Conservation (phyloP, 768 basidiomycete species). For the Butyriboletus loyo region DNA sequence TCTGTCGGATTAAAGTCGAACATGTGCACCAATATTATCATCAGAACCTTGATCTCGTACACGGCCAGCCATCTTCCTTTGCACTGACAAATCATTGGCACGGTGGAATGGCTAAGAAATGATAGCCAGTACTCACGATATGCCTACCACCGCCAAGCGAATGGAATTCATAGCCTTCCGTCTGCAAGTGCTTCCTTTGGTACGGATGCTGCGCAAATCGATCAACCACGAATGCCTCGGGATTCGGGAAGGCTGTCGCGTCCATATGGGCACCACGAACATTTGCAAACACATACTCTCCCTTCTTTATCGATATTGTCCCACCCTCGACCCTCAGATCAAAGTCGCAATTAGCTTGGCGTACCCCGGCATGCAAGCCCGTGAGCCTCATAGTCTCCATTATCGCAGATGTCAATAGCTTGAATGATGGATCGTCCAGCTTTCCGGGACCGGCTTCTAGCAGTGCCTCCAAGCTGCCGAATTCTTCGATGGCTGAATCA, state of each 20-base stretch:
- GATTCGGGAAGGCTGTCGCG: conserved; percentile 6
- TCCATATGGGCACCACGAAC: conserved; percentile 20
- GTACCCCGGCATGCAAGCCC: conserved; percentile 13
- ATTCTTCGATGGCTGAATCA: conserved; percentile 28
- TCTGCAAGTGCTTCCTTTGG: conserved; percentile 12
- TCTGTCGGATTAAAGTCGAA: conserved; percentile 11
- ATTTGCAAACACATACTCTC: conserved; percentile 19
- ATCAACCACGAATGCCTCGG: conserved; percentile 15
- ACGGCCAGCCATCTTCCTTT: conserved; percentile 25
- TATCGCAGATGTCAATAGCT: conserved; percentile 23
- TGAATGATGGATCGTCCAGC: conserved; percentile 18
- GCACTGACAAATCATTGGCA: conserved; percentile 9
- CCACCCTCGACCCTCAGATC: conserved; percentile 8
- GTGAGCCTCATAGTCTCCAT: conserved; percentile 29
- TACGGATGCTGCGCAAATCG: conserved; percentile 19
- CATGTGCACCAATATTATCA: conserved; percentile 14
- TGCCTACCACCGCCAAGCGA: conserved; percentile 19
- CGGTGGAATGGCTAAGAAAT: background rate
- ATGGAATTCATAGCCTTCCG: conserved; percentile 8
- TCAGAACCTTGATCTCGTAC: conserved; percentile 20
- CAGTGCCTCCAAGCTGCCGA: conserved; percentile 10
- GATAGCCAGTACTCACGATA: conserved; percentile 6
- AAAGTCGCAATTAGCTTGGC: conserved; percentile 17
- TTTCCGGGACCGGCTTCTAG: conserved; percentile 7
- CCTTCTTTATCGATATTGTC: conserved; percentile 17